Percentiles rank a stretch among this genome's conserved stretches.
Conservation (phyloP, 371 early-diverging fungal species). For the Mortierella sp. region DNA sequence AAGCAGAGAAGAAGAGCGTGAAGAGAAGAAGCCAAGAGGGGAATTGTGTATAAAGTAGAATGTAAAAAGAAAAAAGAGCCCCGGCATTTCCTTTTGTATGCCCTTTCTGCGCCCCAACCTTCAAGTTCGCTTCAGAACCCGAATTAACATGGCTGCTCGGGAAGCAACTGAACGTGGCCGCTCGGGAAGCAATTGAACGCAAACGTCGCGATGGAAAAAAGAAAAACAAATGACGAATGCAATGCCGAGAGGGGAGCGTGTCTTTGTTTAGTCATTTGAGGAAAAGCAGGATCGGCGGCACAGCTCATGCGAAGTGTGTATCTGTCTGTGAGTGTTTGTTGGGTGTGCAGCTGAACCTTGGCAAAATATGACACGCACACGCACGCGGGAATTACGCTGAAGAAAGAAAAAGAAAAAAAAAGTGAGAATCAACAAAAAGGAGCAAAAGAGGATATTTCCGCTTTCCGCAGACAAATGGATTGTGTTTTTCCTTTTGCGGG, state of each 20-base stretch:
- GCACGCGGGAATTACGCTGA: neutral
- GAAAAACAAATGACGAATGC: neutral
- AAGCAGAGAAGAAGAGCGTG: slow-evolving; percentile 1
- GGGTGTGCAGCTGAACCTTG: neutral
- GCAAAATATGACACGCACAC: neutral
- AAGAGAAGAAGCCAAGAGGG: neutral
- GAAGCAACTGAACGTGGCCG: neutral
- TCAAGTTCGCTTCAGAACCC: neutral
- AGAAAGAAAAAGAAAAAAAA: neutral
- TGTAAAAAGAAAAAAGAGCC: too few relatives aligned
- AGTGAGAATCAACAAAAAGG: neutral
- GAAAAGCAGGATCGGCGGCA: slow-evolving; percentile 4
- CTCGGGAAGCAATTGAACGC: neutral
- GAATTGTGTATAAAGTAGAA: slow-evolving; percentile 2
- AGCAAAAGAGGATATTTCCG: neutral
- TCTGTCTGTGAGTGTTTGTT: neutral
- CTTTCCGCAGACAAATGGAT: neutral
- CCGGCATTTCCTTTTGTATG: neutral
- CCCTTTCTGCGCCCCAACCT: neutral
- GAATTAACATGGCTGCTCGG: neutral
- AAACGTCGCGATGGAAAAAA: neutral
- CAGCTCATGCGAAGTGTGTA: neutral
- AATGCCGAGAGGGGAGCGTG: neutral
- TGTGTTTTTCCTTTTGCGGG: slow-evolving; percentile 13
- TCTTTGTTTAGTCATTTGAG: neutral